Conservation (phyloP, 192 early-diverging fungal species). For the Coemansia sp. region DNA sequence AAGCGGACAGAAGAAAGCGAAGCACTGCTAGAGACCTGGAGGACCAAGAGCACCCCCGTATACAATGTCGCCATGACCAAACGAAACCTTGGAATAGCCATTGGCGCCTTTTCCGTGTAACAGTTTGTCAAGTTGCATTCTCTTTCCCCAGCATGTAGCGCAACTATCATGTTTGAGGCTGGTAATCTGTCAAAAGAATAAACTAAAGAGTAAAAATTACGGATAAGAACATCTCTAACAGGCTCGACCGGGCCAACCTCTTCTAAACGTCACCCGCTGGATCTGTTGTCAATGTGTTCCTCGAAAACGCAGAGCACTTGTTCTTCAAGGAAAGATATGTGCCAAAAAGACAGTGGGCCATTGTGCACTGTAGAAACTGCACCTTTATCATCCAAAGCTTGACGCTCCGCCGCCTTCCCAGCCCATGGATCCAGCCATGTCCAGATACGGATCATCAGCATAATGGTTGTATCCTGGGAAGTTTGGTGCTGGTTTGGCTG, state of each 20-base stretch:
- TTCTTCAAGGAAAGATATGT: background rate
- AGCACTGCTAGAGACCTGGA: conserved; percentile 71
- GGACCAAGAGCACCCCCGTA: conserved; percentile 90
- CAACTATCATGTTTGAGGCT: background rate
- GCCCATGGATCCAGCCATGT: conserved; percentile 24
- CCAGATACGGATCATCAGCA: conserved; percentile 36
- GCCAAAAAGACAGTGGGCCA: too few species aligned
- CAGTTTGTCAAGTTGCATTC: background rate
- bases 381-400: conserved; percentile 28
- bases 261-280: too few species aligned
- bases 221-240: too few species aligned
- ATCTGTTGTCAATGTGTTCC: background rate
- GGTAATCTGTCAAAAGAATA: too few species aligned
- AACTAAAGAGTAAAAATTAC: too few species aligned
- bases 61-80: conserved; percentile 81
- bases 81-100: conserved; percentile 81
- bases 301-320: background rate
- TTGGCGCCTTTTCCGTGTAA: conserved; percentile 69
- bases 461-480: conserved; percentile 39
- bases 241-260: too few species aligned
- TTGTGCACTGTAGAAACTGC: background rate
- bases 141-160: background rate
- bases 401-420: conserved; percentile 44
- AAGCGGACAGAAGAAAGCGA: conserved; percentile 45
- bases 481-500: background rate